Percentiles rank a stretch among this genome's conserved stretches.
phyloP scores from a whole-genome alignment of 306 rosid genomes.

The Potentilla sterilis region DNA sequence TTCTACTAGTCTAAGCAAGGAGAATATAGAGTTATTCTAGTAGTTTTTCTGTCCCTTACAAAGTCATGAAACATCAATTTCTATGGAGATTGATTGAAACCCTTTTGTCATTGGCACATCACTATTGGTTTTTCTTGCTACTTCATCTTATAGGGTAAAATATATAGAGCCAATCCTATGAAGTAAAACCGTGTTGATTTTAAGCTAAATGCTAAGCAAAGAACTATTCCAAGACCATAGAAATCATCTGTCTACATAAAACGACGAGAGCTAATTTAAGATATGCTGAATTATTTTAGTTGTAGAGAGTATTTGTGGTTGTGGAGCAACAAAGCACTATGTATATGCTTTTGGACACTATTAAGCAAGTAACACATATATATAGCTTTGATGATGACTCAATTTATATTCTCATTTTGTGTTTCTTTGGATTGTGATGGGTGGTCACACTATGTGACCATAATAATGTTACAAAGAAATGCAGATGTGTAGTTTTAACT shows the following conservation, averaged over 20 bases:
- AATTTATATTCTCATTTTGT: neutral
- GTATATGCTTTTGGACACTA: too few relatives aligned
- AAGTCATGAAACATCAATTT: conserved; percentile 8
- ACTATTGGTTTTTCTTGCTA: neutral
- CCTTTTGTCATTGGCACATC: neutral
- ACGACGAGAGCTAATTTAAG: neutral
- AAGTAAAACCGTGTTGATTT: neutral
- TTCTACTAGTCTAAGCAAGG: neutral
- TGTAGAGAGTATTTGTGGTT: neutral
- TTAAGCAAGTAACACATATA: too few relatives aligned
- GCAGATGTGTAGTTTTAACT: neutral
- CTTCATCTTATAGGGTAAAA: neutral
- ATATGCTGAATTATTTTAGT: neutral
- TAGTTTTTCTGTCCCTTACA: neutral
- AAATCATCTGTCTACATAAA: conserved; percentile 7
- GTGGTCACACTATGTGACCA: neutral
- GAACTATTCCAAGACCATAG: neutral
- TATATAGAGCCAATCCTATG: neutral
- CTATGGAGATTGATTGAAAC: conserved; percentile 7
- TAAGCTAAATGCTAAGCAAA: conserved; percentile 12
- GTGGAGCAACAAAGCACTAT: neutral
- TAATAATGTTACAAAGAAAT: neutral
- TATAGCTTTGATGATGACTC: neutral
- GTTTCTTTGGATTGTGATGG: neutral
- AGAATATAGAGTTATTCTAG: neutral